Conservation (phyloP, 257 asterid species). For the Solanum habrochaites region DNA sequence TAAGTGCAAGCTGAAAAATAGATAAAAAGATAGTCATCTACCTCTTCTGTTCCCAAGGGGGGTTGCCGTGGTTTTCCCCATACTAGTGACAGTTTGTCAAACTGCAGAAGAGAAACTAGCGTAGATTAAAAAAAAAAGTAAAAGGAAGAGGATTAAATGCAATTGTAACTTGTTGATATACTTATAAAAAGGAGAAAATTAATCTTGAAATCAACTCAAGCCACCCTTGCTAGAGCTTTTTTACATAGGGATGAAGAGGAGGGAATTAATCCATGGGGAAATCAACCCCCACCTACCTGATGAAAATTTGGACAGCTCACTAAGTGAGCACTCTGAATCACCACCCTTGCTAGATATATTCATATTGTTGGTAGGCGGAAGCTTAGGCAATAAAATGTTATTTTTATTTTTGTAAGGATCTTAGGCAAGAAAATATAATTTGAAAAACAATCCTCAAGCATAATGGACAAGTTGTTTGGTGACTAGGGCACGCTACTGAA, state of each 20-base stretch:
- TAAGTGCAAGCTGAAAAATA: not conserved
- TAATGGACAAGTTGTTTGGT: not conserved
- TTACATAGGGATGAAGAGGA: not conserved
- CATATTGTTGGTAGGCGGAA: not conserved
- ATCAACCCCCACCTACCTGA: not conserved
- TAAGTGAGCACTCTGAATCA: not conserved
- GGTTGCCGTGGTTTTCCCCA: conserved; percentile 99
- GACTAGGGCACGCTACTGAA: not conserved
- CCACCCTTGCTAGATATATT: not conserved
- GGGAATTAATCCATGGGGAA: not conserved
- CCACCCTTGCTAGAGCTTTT: not conserved
- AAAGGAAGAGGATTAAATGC: not conserved
- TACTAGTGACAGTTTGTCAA: conserved; percentile 62
- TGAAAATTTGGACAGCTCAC: not conserved
- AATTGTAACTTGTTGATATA: not conserved
- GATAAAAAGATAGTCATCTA: conserved; percentile 4
- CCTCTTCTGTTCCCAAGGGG: conserved; percentile 75
- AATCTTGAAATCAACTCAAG: not conserved
- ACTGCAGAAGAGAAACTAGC: conserved; percentile 25
- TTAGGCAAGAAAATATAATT: not conserved
- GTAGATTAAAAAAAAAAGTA: not conserved
- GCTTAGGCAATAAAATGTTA: not conserved
- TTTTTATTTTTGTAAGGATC: not conserved
- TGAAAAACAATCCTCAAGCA: not conserved
- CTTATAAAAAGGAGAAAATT: not conserved